Base-by-base conservation (phyloP, 306 rosid species). In the Hippophae gyantsensis region DNA sequence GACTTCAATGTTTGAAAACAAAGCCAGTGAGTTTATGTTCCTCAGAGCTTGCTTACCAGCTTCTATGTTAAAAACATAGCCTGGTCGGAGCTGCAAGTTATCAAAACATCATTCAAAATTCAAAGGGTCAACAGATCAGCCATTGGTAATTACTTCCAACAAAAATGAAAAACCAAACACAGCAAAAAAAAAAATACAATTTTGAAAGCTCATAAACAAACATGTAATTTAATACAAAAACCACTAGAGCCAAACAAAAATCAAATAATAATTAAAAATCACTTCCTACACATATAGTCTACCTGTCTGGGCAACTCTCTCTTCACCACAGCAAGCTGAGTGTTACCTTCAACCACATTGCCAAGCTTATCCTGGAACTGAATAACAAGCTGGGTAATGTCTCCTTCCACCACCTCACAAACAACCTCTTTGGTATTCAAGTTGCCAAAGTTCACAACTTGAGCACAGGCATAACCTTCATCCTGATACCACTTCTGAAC, bases 381-480 rank as follows among this genome's bases (percentile, higher is more conserved):
- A 65, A 92, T 77, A n/a, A 68, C 71, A 61, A 86, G 67, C 62
- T 88, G 81, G 3, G 95, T 92, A 14, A 92, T 92, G 67, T 92
- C 99, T 50, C 99, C 99, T 77, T 92, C 96, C 18, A 88, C 95
- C 67, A 92, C 99, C 81, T 92, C 99, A 57, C 99, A 92, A 27
- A 88, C 96, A 52, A 92, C 96, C 79, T 92, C 99, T 69, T 75
- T 82, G 13, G 99, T 92, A 18, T 92, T 92, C 54, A 92, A 76
- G 56, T 92, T 92, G 53, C 99, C 99, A 13, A 92, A 92, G 75
- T 92, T 92, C 44, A 92, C 96, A 14, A 92, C 99, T 64, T 92
- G 99, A 6, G 96, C 99, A 32, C 99, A 92, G 0, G 95, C 99
- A 67, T 81, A 92, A 7, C 99, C 99, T 70, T 86, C 93, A 58